phyloP scores from a whole-genome alignment of 352 stramenopile genomes.

The Phytophthora sp. region DNA sequence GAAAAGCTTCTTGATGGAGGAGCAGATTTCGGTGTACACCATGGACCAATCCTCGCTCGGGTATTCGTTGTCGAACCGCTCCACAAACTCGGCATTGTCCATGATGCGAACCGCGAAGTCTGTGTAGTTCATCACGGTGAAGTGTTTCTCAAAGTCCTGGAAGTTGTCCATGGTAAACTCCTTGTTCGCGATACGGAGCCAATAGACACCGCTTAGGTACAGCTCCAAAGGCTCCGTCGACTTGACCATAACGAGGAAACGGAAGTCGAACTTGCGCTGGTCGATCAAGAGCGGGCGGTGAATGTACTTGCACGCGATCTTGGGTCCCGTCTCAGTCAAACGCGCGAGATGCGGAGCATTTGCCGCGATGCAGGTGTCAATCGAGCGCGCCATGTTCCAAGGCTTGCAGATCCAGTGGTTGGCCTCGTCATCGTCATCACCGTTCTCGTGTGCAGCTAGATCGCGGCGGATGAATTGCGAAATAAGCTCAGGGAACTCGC shows the following conservation, averaged over 20 bases:
- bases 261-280: constrained; percentile 65
- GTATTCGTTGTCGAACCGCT: constrained; percentile 58
- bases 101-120: constrained; percentile 58
- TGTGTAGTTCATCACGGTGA: constrained; percentile 73
- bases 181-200: constrained; percentile 62
- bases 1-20: constrained; percentile 60
- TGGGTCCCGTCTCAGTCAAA: constrained; percentile 55
- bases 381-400: constrained; percentile 67
- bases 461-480: constrained; percentile 51
- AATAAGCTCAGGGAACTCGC: constrained; percentile 59
- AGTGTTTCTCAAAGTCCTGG: constrained; percentile 65
- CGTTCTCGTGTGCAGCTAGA: constrained; percentile 30
- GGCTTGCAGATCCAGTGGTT: constrained; percentile 73
- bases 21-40: constrained; percentile 49
- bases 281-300: constrained; percentile 59
- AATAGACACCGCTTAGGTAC: constrained; percentile 60
- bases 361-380: constrained; percentile 59
- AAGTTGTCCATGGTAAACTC: constrained; percentile 66
- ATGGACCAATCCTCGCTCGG: constrained; percentile 51
- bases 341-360: constrained; percentile 52
- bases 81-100: constrained; percentile 52
- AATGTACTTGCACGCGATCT: constrained; percentile 66
- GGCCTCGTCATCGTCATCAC: constrained; percentile 39
- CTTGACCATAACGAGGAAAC: constrained; percentile 65
- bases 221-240: constrained; percentile 54